Percentiles rank a stretch among this genome's conserved stretches.
These are phyloP conservation scores for Triticum aestivum DNA, from an alignment of 176 grass and related monocot genomes.

Conservation along the genomic window DNA sequence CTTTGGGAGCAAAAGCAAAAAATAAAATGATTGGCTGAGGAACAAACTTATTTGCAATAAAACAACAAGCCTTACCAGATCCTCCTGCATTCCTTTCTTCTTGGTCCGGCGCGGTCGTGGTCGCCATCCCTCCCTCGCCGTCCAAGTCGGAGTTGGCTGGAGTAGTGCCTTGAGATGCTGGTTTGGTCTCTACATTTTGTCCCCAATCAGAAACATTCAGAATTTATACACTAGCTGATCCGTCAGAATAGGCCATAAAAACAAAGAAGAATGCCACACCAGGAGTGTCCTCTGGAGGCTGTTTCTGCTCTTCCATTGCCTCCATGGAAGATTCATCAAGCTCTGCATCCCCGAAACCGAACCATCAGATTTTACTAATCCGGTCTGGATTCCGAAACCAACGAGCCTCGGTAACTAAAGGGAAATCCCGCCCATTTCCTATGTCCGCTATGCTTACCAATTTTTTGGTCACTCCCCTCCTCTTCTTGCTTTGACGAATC, in stretches of 20 bases:
- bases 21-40: not conserved
- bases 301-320: slow-evolving; percentile 4
- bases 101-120: not conserved
- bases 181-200: slow-evolving; percentile 24
- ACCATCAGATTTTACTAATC: not conserved
- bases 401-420: not conserved
- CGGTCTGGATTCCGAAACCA: not conserved
- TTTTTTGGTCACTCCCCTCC: not conserved
- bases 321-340: slow-evolving; percentile 11
- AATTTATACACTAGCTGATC: slow-evolving; percentile 7
- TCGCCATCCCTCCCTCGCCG: not conserved
- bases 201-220: slow-evolving; percentile 12
- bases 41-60: not conserved
- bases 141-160: not conserved
- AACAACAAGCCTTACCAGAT: slow-evolving; percentile 26
- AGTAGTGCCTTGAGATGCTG: not conserved
- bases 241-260: not conserved
- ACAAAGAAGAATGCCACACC: slow-evolving; percentile 23
- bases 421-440: not conserved
- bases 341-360: slow-evolving; percentile 23
- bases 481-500: not conserved
- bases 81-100: not conserved
- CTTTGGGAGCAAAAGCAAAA: not conserved
- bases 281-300: not conserved
- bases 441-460: not conserved